phyloP scores from a whole-genome alignment of 2,329 filamentous ascomycete species.

The Alternaria solani region DNA sequence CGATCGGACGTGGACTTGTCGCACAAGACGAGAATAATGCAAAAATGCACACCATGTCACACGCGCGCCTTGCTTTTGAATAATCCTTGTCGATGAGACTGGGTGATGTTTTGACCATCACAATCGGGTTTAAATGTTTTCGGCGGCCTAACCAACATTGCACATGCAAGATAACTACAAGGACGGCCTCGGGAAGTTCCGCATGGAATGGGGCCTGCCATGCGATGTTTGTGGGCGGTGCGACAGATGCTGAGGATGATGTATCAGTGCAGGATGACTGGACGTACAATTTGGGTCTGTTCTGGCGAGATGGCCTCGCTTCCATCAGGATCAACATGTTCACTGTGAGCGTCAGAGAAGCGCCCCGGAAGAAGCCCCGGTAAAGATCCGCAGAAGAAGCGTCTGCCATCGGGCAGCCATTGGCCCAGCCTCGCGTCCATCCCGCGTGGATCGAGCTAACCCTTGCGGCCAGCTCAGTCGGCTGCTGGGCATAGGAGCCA shows the following conservation, averaged over 20 bases:
- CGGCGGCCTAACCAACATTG: conserved; percentile 4
- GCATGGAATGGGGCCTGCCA: not conserved
- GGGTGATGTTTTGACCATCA: conserved; percentile 3
- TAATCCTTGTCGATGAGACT: conserved; percentile 7
- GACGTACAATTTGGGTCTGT: not conserved
- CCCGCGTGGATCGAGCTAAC: conserved; percentile 15
- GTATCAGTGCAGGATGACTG: not conserved
- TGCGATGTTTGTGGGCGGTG: not conserved
- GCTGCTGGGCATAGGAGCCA: conserved; percentile 11
- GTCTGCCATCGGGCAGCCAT: conserved; percentile 14
- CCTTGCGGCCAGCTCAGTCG: conserved; percentile 19
- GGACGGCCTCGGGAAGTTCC: not conserved
- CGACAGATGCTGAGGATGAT: not conserved
- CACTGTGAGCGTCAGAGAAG: not conserved
- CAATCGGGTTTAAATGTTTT: not conserved
- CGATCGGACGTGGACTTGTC: not conserved
- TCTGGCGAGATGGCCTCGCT: not conserved
- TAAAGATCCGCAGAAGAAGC: conserved; percentile 17
- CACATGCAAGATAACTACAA: conserved; percentile 4
- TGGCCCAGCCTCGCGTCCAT: conserved; percentile 19
- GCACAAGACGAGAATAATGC: conserved; percentile 6
- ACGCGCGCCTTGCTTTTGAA: conserved; percentile 4
- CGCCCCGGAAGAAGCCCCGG: conserved; percentile 12
- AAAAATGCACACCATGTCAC: conserved; percentile 4
- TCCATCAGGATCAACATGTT: not conserved